Evolutionary conservation across 768 basidiomycete species (phyloP).

Genomic region (Pholiota molesta): DNA sequence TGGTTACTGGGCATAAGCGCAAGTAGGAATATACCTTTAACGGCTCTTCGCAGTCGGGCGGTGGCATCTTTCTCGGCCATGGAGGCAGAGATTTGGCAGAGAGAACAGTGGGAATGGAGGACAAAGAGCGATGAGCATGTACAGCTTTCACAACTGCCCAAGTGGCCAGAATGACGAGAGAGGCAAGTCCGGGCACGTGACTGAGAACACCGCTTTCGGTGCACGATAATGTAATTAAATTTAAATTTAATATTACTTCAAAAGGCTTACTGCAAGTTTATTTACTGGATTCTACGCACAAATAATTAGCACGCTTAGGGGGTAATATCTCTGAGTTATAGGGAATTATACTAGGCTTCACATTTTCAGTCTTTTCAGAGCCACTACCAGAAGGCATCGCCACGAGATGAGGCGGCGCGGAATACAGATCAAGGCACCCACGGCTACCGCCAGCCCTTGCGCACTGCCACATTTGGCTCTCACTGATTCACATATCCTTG

Average conservation of each 20-base stretch:
- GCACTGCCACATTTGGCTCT: slow-evolving; percentile 10
- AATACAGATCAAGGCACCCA: not conserved
- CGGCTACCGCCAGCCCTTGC: not conserved
- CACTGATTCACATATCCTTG: slow-evolving; percentile 6
- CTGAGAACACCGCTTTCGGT: slow-evolving; percentile 3
- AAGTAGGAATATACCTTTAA: slow-evolving; percentile 56
- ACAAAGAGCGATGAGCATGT: slow-evolving; percentile 14
- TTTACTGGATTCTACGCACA: not conserved
- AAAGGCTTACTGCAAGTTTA: not conserved
- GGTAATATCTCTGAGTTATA: no score
- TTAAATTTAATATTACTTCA: not conserved
- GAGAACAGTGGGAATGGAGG: slow-evolving; percentile 19
- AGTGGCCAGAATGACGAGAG: slow-evolving; percentile 10
- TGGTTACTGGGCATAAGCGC: not conserved
- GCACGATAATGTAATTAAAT: no score
- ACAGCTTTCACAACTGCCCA: slow-evolving; percentile 12
- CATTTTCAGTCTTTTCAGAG: no score
- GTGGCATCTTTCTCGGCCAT: slow-evolving; percentile 88
- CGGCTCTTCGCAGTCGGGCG: slow-evolving; percentile 74
- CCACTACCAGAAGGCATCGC: no score
- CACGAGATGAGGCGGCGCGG: not conserved
- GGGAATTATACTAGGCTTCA: no score
- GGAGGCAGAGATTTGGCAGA: slow-evolving; percentile 19
- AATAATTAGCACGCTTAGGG: no score
- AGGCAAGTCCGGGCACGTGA: slow-evolving; percentile 8